Conservation (phyloP, 2,329 filamentous ascomycete genomes). For the Aphanocladium album region DNA sequence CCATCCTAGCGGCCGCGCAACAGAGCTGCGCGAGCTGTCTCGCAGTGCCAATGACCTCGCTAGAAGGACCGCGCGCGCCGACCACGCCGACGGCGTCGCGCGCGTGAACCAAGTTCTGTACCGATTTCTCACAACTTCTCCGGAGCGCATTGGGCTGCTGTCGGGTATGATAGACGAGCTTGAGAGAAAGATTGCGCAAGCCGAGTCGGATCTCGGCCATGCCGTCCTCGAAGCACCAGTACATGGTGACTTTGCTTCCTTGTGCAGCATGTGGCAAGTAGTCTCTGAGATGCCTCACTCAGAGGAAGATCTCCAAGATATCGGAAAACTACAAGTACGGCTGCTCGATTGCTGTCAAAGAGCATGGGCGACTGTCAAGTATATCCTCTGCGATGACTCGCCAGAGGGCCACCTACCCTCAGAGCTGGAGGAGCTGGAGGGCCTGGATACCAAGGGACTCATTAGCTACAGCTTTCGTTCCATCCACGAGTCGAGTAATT, state of each 20-base stretch:
- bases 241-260: conserved; percentile 64
- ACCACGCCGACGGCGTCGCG: conserved; percentile 88
- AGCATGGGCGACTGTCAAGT: conserved; percentile 73
- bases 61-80: conserved; percentile 71
- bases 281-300: conserved; percentile 38
- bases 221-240: conserved; percentile 64
- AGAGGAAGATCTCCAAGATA: conserved; percentile 28
- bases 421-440: conserved; percentile 66
- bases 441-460: conserved; percentile 78
- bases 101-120: conserved; percentile 68
- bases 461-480: conserved; percentile 94
- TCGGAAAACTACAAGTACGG: conserved; percentile 44
- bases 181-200: conserved; percentile 58
- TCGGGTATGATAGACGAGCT: conserved; percentile 55
- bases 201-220: conserved; percentile 58
- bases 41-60: conserved; percentile 53
- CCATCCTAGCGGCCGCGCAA: conserved; percentile 12
- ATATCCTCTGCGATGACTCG: conserved; percentile 85
- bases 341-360: conserved; percentile 57
- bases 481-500: conserved; percentile 84
- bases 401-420: conserved; percentile 83
- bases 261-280: conserved; percentile 54
- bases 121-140: conserved; percentile 43
- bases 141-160: conserved; percentile 47
- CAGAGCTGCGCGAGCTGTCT: conserved; percentile 43